Base-by-base conservation (phyloP, 768 basidiomycete genomes). In the Podaxis carcinomalis region DNA sequence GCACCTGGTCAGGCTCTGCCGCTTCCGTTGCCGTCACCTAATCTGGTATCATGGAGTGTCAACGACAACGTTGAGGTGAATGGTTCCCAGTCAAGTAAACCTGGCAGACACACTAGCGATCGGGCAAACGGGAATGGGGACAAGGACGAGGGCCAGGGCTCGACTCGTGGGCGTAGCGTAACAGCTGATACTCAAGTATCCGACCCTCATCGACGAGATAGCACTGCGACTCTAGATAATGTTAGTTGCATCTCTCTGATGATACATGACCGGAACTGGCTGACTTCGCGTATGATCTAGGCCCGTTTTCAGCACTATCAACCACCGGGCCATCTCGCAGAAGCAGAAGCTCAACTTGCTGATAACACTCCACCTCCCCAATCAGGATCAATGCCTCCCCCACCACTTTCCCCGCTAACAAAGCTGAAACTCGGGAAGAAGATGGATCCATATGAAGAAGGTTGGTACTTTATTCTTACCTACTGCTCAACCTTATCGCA, bases 381-480 rank as follows among this genome's bases (percentile, higher is more conserved):
- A 10, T 27, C 49, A 11, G n/a, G 7, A 11, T 40, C 57, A 40
- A 50, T 39, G 35, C 13, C 39, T 42, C 40, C 57, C 2, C 40
- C 51, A 11, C 51, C 37, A 56, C 55, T 28, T 16, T 27, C 42
- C 13, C 2, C 42, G 3, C 10, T 5, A 2, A 46, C 5, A 10
- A 44, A 35, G 6, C 27, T 16, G 25, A 53, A 51, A 19, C 4
- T 28, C 11, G 11, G 23, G 16, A 47, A 60, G 44, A 70, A 70
- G 53, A 60, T 66, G 49, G 69, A 70, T 35, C 69, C 68, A 7
- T 65, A 70, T 40, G 67, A 70, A 62, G 65, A 66, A 64, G 69
- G 69, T 68, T 27, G 9, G 23, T 16, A 9, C 16, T n/a, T 25
- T 28, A 7, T 49, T 11, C 21, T 2, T 25, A 49, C 14, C 9